Percentiles rank a stretch among this genome's conserved stretches.
Evolutionary conservation across 768 basidiomycete genomes (phyloP).

Genomic region (Tulasnella sp.): DNA sequence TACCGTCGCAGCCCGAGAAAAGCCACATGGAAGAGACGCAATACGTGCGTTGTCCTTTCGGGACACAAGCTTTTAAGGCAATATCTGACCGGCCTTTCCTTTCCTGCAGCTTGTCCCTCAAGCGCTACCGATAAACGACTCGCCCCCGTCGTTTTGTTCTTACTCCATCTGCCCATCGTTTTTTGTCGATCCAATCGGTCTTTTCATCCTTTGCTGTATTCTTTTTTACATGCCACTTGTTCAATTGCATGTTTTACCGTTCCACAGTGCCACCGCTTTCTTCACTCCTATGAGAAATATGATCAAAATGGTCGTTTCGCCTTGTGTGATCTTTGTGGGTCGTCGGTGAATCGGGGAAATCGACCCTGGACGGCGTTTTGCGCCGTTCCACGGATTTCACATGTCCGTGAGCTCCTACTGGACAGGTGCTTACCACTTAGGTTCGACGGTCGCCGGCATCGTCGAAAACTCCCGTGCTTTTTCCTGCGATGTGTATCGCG

Average conservation of each 20-base stretch:
- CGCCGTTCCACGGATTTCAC: not conserved
- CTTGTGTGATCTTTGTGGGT: not conserved
- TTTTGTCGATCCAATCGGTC: not conserved
- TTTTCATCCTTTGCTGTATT: not conserved
- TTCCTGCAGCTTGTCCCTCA: slow-evolving; percentile 42
- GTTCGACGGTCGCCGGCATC: not conserved
- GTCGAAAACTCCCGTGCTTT: not conserved
- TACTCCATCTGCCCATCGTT: not conserved
- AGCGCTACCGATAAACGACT: slow-evolving; percentile 40
- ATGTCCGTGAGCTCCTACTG: not conserved
- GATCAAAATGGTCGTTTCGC: not conserved
- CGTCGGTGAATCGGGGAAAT: not conserved
- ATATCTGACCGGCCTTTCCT: not conserved
- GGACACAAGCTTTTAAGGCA: not conserved
- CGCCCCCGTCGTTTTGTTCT: slow-evolving; percentile 6
- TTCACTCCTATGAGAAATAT: not conserved
- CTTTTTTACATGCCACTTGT: slow-evolving; percentile 3
- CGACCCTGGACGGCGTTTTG: not conserved
- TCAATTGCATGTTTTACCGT: slow-evolving; percentile 1
- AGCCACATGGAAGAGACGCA: slow-evolving; percentile 97
- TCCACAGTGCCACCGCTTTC: not conserved
- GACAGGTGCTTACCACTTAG: not conserved
- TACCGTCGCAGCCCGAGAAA: slow-evolving; percentile 91
- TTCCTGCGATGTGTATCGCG: not conserved
- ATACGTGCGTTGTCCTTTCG: slow-evolving; percentile 55